These are phyloP conservation scores for Austroboletus eburneus DNA, from an alignment of 768 basidiomycete genomes.

Conservation along the genomic window DNA sequence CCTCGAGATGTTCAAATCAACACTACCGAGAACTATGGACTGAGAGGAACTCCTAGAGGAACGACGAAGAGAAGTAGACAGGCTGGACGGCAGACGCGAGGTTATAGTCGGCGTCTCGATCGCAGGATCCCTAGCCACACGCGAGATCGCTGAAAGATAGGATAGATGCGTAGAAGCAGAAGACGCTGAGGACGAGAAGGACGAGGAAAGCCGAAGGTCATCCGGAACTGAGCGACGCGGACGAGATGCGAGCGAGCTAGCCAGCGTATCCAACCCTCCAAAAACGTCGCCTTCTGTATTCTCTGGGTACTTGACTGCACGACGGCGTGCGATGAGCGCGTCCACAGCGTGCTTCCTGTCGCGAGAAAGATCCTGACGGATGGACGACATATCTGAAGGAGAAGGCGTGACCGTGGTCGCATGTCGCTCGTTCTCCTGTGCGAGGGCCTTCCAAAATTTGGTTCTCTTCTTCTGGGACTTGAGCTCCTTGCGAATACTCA, in stretches of 20 bases:
- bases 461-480: constrained; percentile 39
- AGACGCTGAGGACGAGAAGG: constrained; percentile 16
- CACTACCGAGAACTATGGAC: constrained; percentile 24
- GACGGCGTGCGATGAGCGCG: constrained; percentile 31
- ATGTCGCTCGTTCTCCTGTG: constrained; percentile 29
- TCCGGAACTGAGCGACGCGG: constrained; percentile 19
- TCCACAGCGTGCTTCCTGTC: constrained; percentile 35
- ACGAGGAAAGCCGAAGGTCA: constrained; percentile 11
- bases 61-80: constrained; percentile 21
- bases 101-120: constrained; percentile 18
- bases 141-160: constrained; percentile 11
- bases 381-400: constrained; percentile 29
- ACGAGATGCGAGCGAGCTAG: constrained; percentile 20
- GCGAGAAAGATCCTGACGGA: constrained; percentile 21
- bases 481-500: constrained; percentile 43
- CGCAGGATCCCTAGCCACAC: constrained; percentile 1
- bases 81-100: constrained; percentile 10
- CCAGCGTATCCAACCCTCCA: constrained; percentile 22
- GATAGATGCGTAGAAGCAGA: constrained; percentile 22
- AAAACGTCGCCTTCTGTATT: constrained; percentile 22
- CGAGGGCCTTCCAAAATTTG: constrained; percentile 46
- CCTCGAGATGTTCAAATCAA: constrained; percentile 23
- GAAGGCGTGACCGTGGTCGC: constrained; percentile 25
- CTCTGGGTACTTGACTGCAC: constrained; percentile 8
- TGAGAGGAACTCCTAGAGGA: constrained; percentile 20